Evolutionary conservation across 306 rosid genomes (phyloP).

Genomic region (Nissolia schottii): DNA sequence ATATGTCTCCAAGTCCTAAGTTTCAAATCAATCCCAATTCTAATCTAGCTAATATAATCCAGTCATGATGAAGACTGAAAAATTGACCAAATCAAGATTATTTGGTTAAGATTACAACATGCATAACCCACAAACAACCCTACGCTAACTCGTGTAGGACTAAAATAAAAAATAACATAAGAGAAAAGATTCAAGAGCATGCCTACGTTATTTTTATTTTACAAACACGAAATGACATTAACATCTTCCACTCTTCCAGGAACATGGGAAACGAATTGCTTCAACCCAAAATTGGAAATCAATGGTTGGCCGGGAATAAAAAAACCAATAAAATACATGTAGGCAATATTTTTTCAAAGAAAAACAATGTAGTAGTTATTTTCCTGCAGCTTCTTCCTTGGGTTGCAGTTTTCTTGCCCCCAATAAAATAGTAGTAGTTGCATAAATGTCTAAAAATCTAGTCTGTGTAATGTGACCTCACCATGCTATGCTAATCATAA

Average conservation of each 20-base stretch:
- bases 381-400: not conserved
- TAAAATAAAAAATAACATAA: too few species aligned
- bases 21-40: too few species aligned
- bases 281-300: not conserved
- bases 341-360: not conserved
- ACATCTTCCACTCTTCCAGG: not conserved
- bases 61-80: too few species aligned
- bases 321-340: not conserved
- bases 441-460: constrained; percentile 6
- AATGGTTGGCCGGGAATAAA: not conserved
- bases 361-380: not conserved
- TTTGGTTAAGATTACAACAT: too few species aligned
- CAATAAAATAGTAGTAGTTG: not conserved
- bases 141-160: not conserved
- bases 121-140: too few species aligned
- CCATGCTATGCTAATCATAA: not conserved
- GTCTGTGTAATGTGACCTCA: not conserved
- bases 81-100: too few species aligned
- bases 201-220: too few species aligned
- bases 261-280: not conserved
- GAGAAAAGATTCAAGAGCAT: too few species aligned
- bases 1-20: too few species aligned
- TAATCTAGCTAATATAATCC: too few species aligned
- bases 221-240: not conserved
- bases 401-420: constrained; percentile 5